Percentiles rank a stretch among this genome's conserved stretches.
Conservation (phyloP, 169 alveolate species). For the Plasmodium relictum region DNA sequence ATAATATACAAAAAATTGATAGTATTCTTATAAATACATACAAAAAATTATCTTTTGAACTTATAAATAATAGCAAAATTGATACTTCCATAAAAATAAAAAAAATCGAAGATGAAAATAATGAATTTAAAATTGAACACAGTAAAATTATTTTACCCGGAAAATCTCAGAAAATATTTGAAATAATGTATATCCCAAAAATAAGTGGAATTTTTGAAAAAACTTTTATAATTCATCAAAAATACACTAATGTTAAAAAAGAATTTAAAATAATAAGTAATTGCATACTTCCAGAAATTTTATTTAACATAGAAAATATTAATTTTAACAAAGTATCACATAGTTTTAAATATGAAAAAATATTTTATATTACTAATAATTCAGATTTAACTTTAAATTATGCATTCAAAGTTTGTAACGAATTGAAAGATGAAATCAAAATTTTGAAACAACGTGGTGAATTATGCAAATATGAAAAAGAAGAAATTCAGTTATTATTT, state of each 20-base stretch:
- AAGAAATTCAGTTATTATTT: constrained; percentile 30
- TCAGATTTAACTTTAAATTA: constrained; percentile 49
- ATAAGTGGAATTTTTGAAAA: constrained; percentile 24
- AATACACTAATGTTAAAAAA: constrained; percentile 54
- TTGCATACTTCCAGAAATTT: constrained; percentile 37
- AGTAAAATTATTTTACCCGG: constrained; percentile 18
- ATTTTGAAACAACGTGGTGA: constrained; percentile 7
- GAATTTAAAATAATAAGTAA: constrained; percentile 19
- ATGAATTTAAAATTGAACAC: constrained; percentile 30
- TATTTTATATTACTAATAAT: constrained; percentile 29
- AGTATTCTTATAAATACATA: constrained; percentile 43
- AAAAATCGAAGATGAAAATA: constrained; percentile 47
- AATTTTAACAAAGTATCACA: constrained; percentile 56
- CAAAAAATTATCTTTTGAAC: constrained; percentile 34
- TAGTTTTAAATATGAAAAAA: constrained; percentile 51
- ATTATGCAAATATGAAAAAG: constrained; percentile 27
- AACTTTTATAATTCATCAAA: constrained; percentile 62
- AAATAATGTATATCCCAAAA: constrained; percentile 40
- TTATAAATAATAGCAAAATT: constrained; percentile 18
- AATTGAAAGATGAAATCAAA: constrained; percentile 60
- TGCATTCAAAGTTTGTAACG: constrained; percentile 32
- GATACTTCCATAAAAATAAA: constrained; percentile 33
- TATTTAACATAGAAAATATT: constrained; percentile 38
- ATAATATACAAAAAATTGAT: constrained; percentile 19
- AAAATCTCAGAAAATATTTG: constrained; percentile 21